These are phyloP conservation scores for Tetrahymena elliotti DNA, from an alignment of 73 alveolate species.

Conservation along the genomic window DNA sequence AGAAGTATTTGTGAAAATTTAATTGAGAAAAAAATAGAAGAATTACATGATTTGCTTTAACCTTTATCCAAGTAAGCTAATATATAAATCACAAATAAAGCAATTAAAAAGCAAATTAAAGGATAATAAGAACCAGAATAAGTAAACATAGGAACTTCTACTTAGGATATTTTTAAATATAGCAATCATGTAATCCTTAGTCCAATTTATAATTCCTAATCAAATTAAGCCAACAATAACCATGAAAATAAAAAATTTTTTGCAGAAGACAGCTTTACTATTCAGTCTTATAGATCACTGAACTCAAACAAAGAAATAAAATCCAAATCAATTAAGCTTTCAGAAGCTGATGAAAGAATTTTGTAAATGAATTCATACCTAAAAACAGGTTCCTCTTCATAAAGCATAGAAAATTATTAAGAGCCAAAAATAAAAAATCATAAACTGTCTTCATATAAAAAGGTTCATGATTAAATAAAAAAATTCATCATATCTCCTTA, in stretches of 20 bases:
- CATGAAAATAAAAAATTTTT: neutral
- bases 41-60: neutral
- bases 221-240: neutral
- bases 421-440: neutral
- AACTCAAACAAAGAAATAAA: neutral
- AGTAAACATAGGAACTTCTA: neutral
- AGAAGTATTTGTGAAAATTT: neutral
- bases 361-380: neutral
- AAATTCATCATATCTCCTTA: neutral
- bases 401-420: neutral
- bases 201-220: neutral
- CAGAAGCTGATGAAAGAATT: neutral
- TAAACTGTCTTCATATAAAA: neutral
- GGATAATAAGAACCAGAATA: neutral
- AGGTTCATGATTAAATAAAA: neutral
- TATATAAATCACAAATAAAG: neutral
- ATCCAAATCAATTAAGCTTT: neutral
- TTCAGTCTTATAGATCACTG: neutral
- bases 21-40: neutral
- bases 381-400: neutral
- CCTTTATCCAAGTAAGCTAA: neutral
- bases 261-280: neutral
- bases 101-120: neutral
- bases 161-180: neutral
- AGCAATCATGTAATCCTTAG: neutral